A percentile compares a stretch with the other conserved stretches of the same genome.
These are phyloP conservation scores for Apophysomyces variabilis DNA, from an alignment of 371 early-diverging fungal species.

Conservation along the genomic window DNA sequence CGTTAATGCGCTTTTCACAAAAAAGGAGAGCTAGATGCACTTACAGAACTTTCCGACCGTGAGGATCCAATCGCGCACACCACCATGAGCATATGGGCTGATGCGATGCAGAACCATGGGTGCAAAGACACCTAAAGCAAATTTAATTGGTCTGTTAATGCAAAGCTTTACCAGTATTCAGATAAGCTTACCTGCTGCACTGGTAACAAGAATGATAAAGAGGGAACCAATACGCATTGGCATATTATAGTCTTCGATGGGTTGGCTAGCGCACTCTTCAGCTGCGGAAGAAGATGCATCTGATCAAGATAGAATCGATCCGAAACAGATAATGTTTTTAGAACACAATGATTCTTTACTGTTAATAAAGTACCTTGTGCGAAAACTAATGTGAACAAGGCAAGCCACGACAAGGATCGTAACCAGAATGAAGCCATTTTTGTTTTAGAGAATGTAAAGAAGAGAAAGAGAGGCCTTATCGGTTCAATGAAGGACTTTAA, in stretches of 20 bases:
- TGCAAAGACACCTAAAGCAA: conserved; percentile 32
- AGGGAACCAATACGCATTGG: conserved; percentile 39
- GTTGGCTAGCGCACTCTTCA: conserved; percentile 29
- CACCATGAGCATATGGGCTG: conserved; percentile 29
- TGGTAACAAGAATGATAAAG: conserved; percentile 33
- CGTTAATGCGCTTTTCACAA: background rate
- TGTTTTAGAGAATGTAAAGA: background rate
- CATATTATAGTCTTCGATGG: conserved; percentile 38
- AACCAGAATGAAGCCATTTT: background rate
- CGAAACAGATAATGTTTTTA: background rate
- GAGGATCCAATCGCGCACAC: conserved; percentile 39
- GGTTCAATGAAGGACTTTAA: background rate
- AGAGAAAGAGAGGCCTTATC: background rate
- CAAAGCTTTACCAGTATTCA: conserved; percentile 15
- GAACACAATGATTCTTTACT: background rate
- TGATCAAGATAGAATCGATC: background rate
- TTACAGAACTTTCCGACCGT: conserved; percentile 54
- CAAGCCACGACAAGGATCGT: background rate
- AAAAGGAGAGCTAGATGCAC: background rate
- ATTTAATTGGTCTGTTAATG: conserved; percentile 15
- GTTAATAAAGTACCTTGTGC: background rate
- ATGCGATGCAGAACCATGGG: conserved; percentile 44
- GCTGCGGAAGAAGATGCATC: conserved; percentile 3
- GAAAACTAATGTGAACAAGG: background rate
- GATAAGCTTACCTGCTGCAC: conserved; percentile 23